phyloP scores from a whole-genome alignment of 352 stramenopile genomes.

The Phytophthora multivora region DNA sequence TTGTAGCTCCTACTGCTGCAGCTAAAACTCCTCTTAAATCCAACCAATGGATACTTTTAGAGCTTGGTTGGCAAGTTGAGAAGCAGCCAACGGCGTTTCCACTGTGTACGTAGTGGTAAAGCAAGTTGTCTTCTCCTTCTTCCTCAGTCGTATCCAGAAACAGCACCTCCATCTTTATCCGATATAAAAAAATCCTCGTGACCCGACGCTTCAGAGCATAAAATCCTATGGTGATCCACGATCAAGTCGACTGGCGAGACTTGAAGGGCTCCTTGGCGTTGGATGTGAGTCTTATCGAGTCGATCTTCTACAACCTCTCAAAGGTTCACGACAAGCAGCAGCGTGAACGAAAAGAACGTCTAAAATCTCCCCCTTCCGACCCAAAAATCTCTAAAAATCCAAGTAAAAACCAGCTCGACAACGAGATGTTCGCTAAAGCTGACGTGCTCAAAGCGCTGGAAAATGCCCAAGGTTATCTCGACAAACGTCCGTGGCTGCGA shows the following conservation, averaged over 20 bases:
- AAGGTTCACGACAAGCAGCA: constrained; percentile 34
- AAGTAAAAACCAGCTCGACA: constrained; percentile 32
- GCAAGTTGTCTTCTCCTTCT: constrained; percentile 70
- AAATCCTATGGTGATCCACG: constrained; percentile 39
- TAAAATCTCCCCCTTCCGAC: neutral
- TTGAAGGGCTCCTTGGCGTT: constrained; percentile 46
- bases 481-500: constrained; percentile 62
- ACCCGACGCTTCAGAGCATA: no score
- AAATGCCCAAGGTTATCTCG: constrained; percentile 41
- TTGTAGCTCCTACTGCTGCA: constrained; percentile 54
- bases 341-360: constrained; percentile 8
- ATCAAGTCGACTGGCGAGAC: constrained; percentile 59
- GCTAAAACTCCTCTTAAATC: constrained; percentile 63
- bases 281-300: constrained; percentile 30
- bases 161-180: constrained; percentile 47
- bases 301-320: constrained; percentile 34
- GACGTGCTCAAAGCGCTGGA: constrained; percentile 60
- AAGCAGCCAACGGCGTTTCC: constrained; percentile 11
- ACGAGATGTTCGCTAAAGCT: constrained; percentile 57
- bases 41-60: constrained; percentile 28
- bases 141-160: constrained; percentile 69
- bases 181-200: constrained; percentile 9
- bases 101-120: constrained; percentile 45
- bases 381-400: neutral
- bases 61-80: constrained; percentile 2